phyloP scores from a whole-genome alignment of 2,329 filamentous ascomycete genomes.

The Xylariaceae sp. region DNA sequence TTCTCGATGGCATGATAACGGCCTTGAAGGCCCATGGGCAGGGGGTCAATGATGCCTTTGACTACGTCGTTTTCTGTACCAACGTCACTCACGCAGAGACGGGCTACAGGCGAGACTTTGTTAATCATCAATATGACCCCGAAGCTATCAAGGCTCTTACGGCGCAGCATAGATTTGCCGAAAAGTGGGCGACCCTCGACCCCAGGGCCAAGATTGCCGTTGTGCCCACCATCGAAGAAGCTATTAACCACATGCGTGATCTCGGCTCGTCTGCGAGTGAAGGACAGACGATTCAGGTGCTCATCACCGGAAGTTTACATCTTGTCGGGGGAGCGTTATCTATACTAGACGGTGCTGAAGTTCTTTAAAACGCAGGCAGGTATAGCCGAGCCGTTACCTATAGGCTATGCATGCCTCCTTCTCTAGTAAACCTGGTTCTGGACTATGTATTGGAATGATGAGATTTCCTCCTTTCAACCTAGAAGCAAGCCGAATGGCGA shows the following conservation, averaged over 20 bases:
- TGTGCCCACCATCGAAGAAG: conserved; percentile 50
- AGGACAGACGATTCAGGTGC: conserved; percentile 39
- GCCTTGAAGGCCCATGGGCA: conserved; percentile 31
- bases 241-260: conserved; percentile 42
- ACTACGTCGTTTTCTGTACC: conserved; percentile 75
- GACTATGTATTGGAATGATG: not conserved
- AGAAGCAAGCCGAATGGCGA: not conserved
- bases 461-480: conserved; percentile 6
- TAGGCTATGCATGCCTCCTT: not conserved
- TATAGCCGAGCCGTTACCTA: not conserved
- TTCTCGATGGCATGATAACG: conserved; percentile 44
- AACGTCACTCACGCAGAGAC: conserved; percentile 56
- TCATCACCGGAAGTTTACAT: conserved; percentile 59
- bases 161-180: conserved; percentile 48
- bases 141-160: conserved; percentile 47
- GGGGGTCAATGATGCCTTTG: conserved; percentile 45
- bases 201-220: conserved; percentile 41
- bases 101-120: conserved; percentile 52
- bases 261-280: conserved; percentile 31
- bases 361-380: conserved; percentile 28
- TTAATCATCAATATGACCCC: conserved; percentile 50
- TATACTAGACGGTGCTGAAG: conserved; percentile 44
- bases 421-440: not conserved
- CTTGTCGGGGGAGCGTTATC: conserved; percentile 52
- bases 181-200: conserved; percentile 46